Evolutionary conservation across 192 early-diverging fungal genomes (phyloP).

Genomic region (Entophlyctis luteolus): DNA sequence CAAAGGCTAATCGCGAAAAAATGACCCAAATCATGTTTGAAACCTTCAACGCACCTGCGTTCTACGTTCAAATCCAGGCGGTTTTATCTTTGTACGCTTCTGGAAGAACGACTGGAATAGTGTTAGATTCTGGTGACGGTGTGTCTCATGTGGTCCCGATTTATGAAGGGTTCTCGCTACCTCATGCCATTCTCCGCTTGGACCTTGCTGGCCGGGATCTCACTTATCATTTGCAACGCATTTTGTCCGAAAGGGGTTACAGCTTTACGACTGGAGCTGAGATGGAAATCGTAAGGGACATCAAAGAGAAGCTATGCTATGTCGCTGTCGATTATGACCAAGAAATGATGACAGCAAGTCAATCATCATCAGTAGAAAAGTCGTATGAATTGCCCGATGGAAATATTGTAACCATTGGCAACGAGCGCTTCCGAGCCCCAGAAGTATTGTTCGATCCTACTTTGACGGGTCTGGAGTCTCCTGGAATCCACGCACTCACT

Average conservation of each 20-base stretch:
- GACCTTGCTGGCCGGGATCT: slow-evolving; percentile 56
- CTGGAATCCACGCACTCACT: slow-evolving; percentile 16
- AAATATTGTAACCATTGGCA: slow-evolving; percentile 23
- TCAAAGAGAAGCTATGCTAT: slow-evolving; percentile 26
- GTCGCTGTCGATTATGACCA: slow-evolving; percentile 15
- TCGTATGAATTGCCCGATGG: slow-evolving; percentile 29
- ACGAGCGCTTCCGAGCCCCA: slow-evolving; percentile 27
- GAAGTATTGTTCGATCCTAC: slow-evolving; percentile 20
- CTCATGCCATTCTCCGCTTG: slow-evolving; percentile 46
- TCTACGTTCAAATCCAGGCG: slow-evolving; percentile 86
- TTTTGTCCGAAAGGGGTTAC: slow-evolving; percentile 61
- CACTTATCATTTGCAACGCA: slow-evolving; percentile 46
- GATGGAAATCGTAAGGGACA: slow-evolving; percentile 18
- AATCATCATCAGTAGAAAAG: slow-evolving; percentile 39
- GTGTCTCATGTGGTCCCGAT: slow-evolving; percentile 89
- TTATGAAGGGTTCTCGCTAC: slow-evolving; percentile 80
- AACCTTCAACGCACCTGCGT: slow-evolving; percentile 84
- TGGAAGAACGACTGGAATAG: slow-evolving; percentile 80
- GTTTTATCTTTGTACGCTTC: slow-evolving; percentile 87
- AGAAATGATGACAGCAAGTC: slow-evolving; percentile 43
- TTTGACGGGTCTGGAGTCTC: slow-evolving; percentile 15
- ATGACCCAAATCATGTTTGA: slow-evolving; percentile 92
- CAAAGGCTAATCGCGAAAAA: slow-evolving; percentile 76
- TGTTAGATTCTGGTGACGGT: slow-evolving; percentile 87
- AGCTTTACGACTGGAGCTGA: slow-evolving; percentile 42